Percentiles rank a stretch among this genome's conserved stretches.
Conservation (phyloP, 2,329 filamentous ascomycete species). For the Cryphonectria radicalis region DNA sequence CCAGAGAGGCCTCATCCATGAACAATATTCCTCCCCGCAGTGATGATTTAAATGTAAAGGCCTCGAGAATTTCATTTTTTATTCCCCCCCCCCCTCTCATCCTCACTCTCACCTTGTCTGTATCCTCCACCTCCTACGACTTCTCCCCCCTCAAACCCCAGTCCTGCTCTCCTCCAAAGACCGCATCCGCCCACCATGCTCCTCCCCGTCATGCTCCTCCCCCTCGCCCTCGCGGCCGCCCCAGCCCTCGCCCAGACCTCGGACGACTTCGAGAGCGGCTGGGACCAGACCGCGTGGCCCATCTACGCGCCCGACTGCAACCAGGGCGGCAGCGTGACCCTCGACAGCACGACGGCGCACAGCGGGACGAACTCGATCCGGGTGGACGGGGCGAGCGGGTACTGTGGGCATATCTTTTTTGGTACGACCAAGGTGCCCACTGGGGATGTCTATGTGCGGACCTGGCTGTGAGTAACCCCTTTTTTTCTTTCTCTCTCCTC, state of each 20-base stretch:
- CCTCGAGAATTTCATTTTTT: too few relatives aligned
- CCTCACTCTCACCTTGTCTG: background rate
- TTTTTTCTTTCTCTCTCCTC: conserved; percentile 8
- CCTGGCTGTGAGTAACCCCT: conserved; percentile 55
- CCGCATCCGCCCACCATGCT: conserved; percentile 42
- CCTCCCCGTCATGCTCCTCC: conserved; percentile 45
- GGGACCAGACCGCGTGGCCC: conserved; percentile 61
- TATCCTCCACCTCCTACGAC: too few relatives aligned
- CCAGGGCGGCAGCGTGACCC: conserved; percentile 60
- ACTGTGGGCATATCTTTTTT: conserved; percentile 65
- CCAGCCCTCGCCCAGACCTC: conserved; percentile 56
- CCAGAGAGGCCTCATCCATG: background rate
- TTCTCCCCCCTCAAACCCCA: background rate
- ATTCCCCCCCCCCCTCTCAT: background rate
- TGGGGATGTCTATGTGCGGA: conserved; percentile 61
- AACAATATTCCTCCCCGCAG: too few relatives aligned
- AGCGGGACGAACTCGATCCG: conserved; percentile 59
- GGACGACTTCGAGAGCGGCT: conserved; percentile 62
- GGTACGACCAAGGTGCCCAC: conserved; percentile 59
- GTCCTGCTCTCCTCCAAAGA: background rate
- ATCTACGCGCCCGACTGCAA: conserved; percentile 63
- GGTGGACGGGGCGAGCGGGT: conserved; percentile 57
- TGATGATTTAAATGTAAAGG: too few relatives aligned
- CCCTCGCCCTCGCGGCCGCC: conserved; percentile 52
- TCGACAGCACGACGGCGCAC: conserved; percentile 61